These are phyloP conservation scores for Schoenoplectus tabernaemontani DNA, from an alignment of 202 grass and related monocot species.

Conservation along the genomic window DNA sequence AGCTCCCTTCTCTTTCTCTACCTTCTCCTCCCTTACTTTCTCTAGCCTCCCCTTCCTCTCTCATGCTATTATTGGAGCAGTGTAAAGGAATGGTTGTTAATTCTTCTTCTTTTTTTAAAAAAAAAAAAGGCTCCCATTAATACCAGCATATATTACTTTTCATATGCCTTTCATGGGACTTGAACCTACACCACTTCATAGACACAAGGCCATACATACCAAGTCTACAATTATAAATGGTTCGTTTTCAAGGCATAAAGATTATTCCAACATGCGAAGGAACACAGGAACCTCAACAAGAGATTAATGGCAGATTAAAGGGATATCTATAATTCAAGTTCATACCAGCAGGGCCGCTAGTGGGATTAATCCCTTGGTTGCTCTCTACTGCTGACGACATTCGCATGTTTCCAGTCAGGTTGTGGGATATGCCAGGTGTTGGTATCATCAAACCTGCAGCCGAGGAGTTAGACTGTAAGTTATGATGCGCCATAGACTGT, in stretches of 20 bases:
- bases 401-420: slow-evolving; percentile 43
- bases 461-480: slow-evolving; percentile 52
- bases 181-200: neutral
- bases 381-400: slow-evolving; percentile 52
- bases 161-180: too few relatives aligned
- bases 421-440: slow-evolving; percentile 77
- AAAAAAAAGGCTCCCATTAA: too few relatives aligned
- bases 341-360: slow-evolving; percentile 47
- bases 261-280: slow-evolving; percentile 1
- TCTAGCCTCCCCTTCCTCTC: neutral
- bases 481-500: slow-evolving; percentile 40
- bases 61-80: neutral
- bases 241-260: neutral
- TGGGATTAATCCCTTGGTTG: slow-evolving; percentile 51
- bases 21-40: neutral
- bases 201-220: neutral
- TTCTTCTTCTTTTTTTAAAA: neutral
- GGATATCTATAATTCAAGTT: slow-evolving; percentile 32
- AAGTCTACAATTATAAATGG: too few relatives aligned
- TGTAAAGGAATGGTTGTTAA: neutral
- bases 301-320: neutral
- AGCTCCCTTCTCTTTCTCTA: neutral
- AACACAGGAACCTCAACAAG: slow-evolving; percentile 5
- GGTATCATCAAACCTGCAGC: slow-evolving; percentile 79
- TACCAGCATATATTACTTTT: too few relatives aligned